These are phyloP conservation scores for Luvunga scandens DNA, from an alignment of 345 rosid genomes.

Conservation along the genomic window DNA sequence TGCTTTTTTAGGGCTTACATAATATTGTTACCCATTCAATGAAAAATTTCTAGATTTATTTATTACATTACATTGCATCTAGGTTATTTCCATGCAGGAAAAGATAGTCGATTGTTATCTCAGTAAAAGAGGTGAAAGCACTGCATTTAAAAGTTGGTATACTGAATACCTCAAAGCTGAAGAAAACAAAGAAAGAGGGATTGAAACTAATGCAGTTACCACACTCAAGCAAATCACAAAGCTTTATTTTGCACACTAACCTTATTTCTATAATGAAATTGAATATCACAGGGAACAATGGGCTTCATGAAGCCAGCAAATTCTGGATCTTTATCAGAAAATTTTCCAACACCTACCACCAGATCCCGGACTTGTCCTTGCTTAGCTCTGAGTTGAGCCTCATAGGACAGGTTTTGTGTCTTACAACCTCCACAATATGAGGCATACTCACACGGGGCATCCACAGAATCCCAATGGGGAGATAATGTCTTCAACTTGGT, in stretches of 20 bases:
- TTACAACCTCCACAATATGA: slow-evolving; percentile 85
- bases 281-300: slow-evolving; percentile 76
- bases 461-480: slow-evolving; percentile 73
- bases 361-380: slow-evolving; percentile 76
- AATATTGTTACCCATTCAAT: neutral
- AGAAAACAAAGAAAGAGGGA: neutral
- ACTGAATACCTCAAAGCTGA: neutral
- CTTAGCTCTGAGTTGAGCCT: slow-evolving; percentile 86
- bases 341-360: slow-evolving; percentile 66
- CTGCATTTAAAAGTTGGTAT: neutral
- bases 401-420: slow-evolving; percentile 72
- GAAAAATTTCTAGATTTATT: neutral
- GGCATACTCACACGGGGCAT: slow-evolving; percentile 93
- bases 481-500: slow-evolving; percentile 68
- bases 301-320: slow-evolving; percentile 56
- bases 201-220: neutral
- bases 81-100: neutral
- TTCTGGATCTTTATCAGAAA: slow-evolving; percentile 45
- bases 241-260: slow-evolving; percentile 31
- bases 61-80: neutral
- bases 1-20: neutral
- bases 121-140: neutral
- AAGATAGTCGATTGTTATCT: neutral
- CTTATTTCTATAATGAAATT: slow-evolving; percentile 87
- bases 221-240: neutral